Percentiles rank a stretch among this genome's conserved stretches.
Evolutionary conservation across 768 basidiomycete species (phyloP).

Genomic region (Phanerodontia chrysosporium): DNA sequence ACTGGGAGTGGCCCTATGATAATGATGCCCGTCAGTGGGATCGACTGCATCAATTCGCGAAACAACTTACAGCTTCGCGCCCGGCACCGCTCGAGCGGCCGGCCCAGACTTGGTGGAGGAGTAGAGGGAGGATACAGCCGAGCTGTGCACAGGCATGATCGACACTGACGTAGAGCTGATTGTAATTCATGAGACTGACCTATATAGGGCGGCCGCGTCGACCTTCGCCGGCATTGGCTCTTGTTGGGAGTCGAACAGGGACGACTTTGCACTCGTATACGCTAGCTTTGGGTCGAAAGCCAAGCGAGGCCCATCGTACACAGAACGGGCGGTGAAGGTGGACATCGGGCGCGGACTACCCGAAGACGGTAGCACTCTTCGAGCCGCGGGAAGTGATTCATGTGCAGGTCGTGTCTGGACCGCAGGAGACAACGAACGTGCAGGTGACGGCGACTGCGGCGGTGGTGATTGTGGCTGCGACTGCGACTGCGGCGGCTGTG

Average conservation of each 20-base stretch:
- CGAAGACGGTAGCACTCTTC: background rate
- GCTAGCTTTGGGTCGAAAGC: constrained; percentile 46
- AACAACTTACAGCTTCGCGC: constrained; percentile 4
- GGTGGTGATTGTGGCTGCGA: background rate
- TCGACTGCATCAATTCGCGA: background rate
- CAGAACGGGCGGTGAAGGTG: background rate
- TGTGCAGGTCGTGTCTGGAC: background rate
- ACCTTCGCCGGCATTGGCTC: constrained; percentile 15
- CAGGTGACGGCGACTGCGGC: background rate
- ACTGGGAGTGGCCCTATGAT: background rate
- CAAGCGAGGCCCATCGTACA: constrained; percentile 7
- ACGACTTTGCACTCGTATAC: constrained; percentile 29
- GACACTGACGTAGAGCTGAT: background rate
- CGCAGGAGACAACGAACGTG: background rate
- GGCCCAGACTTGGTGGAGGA: background rate
- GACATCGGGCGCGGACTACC: constrained; percentile 4
- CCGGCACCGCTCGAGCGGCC: background rate
- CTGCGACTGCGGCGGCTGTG: background rate
- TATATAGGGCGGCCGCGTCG: constrained; percentile 48
- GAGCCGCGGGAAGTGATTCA: background rate
- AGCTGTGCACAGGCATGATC: constrained; percentile 29
- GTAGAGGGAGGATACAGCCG: constrained; percentile 45
- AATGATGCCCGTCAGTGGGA: too few relatives aligned
- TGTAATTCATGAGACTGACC: constrained; percentile 32
- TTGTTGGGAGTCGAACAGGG: constrained; percentile 10